Conservation (phyloP, 2,329 filamentous ascomycete genomes). For the Calonectria montana region DNA sequence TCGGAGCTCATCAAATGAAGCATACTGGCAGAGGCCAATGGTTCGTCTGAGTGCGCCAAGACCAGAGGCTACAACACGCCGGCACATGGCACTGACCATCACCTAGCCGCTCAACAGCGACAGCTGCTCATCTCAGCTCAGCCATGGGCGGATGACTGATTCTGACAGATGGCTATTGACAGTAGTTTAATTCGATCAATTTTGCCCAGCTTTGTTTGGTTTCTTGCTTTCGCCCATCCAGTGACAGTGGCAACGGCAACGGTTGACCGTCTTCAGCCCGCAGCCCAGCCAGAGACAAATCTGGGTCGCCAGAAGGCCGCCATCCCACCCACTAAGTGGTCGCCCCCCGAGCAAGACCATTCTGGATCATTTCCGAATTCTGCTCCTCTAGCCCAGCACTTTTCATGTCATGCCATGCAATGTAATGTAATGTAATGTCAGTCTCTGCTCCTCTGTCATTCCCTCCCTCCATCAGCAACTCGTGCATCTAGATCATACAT, state of each 20-base stretch:
- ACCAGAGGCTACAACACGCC: slow-evolving; percentile 34
- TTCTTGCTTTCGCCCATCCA: neutral
- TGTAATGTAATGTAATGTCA: neutral
- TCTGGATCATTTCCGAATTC: slow-evolving; percentile 19
- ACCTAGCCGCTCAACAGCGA: slow-evolving; percentile 1
- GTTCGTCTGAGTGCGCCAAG: slow-evolving; percentile 25
- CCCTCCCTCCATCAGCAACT: neutral
- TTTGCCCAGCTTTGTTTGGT: neutral
- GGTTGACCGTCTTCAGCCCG: slow-evolving; percentile 17
- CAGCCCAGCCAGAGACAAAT: slow-evolving; percentile 2
- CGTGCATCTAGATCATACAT: neutral
- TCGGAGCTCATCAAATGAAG: slow-evolving; percentile 19
- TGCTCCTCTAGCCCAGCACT: neutral
- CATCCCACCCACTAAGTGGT: slow-evolving; percentile 6
- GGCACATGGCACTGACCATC: slow-evolving; percentile 24
- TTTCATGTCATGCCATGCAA: neutral
- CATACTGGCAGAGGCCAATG: slow-evolving; percentile 19
- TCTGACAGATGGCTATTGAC: slow-evolving; percentile 15
- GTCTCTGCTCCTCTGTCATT: neutral
- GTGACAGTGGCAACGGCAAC: slow-evolving; percentile 3
- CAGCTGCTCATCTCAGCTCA: slow-evolving; percentile 9
- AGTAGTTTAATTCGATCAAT: neutral
- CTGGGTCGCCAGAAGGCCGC: slow-evolving; percentile 8
- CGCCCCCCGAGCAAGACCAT: slow-evolving; percentile 6
- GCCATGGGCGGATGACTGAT: neutral